Evolutionary conservation across 768 basidiomycete genomes (phyloP).

Genomic region (Sistotremastrum niveocremeum): DNA sequence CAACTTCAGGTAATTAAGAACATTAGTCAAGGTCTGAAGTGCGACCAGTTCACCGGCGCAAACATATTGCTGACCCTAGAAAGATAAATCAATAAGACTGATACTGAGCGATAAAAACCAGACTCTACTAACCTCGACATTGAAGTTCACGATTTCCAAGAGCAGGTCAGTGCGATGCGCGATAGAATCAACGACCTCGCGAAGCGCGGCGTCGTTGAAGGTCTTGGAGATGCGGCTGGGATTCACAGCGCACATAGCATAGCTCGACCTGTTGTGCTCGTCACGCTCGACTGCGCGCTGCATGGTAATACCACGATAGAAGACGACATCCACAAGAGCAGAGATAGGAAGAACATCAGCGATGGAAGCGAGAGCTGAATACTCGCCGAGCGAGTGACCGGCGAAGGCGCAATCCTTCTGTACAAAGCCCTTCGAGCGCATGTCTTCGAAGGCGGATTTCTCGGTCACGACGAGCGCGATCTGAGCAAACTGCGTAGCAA

Average conservation of each 20-base stretch:
- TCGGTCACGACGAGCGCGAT: constrained; percentile 97
- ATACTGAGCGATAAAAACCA: not conserved
- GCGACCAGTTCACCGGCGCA: constrained; percentile 94
- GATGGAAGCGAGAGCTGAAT: constrained; percentile 95
- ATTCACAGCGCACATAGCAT: constrained; percentile 99
- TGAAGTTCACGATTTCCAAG: constrained; percentile 97
- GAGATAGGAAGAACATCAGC: constrained; percentile 94
- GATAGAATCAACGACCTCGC: constrained; percentile 93
- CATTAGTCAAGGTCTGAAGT: constrained; percentile 88
- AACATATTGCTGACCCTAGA: constrained; percentile 97
- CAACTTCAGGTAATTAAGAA: constrained; percentile 89
- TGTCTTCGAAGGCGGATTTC: constrained; percentile 96
- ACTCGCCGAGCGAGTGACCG: constrained; percentile 96
- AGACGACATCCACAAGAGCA: constrained; percentile 92
- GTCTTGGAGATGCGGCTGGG: constrained; percentile 88
- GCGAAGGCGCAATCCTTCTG: constrained; percentile 90
- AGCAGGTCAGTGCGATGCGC: constrained; percentile 61
- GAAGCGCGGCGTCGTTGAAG: constrained; percentile 90
- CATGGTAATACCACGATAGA: constrained; percentile 99
- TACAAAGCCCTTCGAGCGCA: constrained; percentile 91
- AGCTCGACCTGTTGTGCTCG: constrained; percentile 82
- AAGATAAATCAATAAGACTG: constrained; percentile 3
- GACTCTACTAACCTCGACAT: constrained; percentile 54
- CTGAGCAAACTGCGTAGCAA: constrained; percentile 97
- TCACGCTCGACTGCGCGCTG: constrained; percentile 98